A percentile compares a stretch with the other conserved stretches of the same genome.
phyloP scores from a whole-genome alignment of 495 filamentous ascomycete species.

The Venustampulla echinocandica region DNA sequence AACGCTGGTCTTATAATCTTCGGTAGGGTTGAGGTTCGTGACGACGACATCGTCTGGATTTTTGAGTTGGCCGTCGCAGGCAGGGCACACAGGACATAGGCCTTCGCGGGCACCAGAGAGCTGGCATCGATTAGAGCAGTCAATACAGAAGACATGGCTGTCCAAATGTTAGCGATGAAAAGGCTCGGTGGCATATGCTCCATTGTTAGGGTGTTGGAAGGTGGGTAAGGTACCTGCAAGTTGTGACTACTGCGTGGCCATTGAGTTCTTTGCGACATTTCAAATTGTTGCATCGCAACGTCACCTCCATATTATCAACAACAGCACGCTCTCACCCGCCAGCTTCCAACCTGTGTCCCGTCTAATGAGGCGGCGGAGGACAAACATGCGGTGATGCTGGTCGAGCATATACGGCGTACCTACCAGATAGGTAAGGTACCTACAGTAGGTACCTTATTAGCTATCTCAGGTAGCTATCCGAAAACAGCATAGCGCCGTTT shows the following conservation, averaged over 20 bases:
- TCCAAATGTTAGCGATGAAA: slow-evolving; percentile 1
- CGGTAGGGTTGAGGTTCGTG: slow-evolving; percentile 70
- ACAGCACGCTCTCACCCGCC: slow-evolving; percentile 10
- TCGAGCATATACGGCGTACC: too few relatives aligned
- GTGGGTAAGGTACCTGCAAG: slow-evolving; percentile 73
- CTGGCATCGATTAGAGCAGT: slow-evolving; percentile 62
- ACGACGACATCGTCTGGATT: slow-evolving; percentile 73
- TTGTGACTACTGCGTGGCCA: slow-evolving; percentile 78
- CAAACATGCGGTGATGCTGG: too few relatives aligned
- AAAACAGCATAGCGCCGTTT: too few relatives aligned
- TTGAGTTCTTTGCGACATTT: slow-evolving; percentile 68
- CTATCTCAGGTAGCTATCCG: too few relatives aligned
- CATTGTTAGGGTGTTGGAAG: too few relatives aligned
- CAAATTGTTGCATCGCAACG: slow-evolving; percentile 71
- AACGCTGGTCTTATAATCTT: slow-evolving; percentile 90
- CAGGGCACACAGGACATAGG: slow-evolving; percentile 59
- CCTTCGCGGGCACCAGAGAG: slow-evolving; percentile 49
- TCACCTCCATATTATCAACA: slow-evolving; percentile 55
- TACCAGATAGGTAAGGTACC: too few relatives aligned
- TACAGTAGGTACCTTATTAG: too few relatives aligned
- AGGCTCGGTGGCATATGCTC: too few relatives aligned
- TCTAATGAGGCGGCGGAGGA: too few relatives aligned
- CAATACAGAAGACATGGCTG: slow-evolving; percentile 81
- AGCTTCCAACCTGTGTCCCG: too few relatives aligned
- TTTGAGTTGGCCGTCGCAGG: slow-evolving; percentile 61